phyloP scores from a whole-genome alignment of 2,329 filamentous ascomycete species.

The Colletotrichum noveboracense region DNA sequence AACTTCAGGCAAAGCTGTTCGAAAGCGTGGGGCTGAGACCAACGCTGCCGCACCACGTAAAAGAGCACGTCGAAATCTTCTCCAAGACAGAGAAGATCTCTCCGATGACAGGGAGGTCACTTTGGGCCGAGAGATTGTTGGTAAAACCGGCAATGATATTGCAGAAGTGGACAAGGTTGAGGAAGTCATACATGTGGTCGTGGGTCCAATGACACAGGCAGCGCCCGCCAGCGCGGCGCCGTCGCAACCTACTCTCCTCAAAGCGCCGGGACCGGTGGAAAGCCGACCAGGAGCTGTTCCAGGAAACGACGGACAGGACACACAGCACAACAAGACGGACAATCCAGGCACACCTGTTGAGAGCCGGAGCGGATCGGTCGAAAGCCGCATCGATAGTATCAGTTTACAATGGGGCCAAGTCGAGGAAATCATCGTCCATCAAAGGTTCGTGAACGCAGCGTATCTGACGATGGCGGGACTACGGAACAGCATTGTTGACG shows the following conservation, averaged over 20 bases:
- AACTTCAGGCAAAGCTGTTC: neutral
- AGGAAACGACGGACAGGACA: neutral
- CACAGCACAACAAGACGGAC: rapidly evolving
- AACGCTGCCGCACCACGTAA: rapidly evolving
- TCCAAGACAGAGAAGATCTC: neutral
- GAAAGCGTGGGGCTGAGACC: neutral
- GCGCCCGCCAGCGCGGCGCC: neutral
- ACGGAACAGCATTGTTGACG: rapidly evolving
- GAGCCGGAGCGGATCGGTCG: rapidly evolving
- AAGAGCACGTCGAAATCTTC: too few relatives aligned
- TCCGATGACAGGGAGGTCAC: neutral
- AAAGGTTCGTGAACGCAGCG: neutral
- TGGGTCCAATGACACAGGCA: neutral
- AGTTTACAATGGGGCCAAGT: rapidly evolving
- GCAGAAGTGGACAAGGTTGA: neutral
- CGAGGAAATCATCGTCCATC: neutral
- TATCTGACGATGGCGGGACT: rapidly evolving
- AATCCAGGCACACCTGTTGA: rapidly evolving
- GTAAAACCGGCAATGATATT: rapidly evolving
- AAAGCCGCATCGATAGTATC: neutral
- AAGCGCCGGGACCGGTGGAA: neutral
- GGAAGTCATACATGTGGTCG: neutral
- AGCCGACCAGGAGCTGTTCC: neutral
- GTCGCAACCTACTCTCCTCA: rapidly evolving
- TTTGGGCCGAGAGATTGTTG: neutral